Base-by-base conservation (phyloP, 768 basidiomycete species). In the Kwoniella sp. region DNA sequence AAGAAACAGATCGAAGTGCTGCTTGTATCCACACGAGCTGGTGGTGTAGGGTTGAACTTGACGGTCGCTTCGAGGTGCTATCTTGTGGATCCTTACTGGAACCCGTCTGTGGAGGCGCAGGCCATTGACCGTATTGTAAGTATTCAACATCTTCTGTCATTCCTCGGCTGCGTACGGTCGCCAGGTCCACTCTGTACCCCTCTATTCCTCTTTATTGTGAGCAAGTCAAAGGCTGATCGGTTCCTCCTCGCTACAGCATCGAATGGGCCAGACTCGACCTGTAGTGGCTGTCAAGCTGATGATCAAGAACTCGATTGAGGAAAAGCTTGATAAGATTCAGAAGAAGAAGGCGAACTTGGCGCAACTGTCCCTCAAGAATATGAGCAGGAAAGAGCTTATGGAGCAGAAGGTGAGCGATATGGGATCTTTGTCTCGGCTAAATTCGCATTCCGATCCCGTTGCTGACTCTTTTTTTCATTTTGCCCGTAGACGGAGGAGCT, bases 31-130 rank as follows among this genome's bases (percentile, higher is more conserved):
- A 84, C 98, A 71, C 91, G 95, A 75, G 96, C 96, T 7, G 96
- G 96, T 58, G 96, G 96, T 59, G 96, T 99, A 4, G 96, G 95
- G 17, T 83, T 99, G 61, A 99, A 98, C 80, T 85, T 98, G 51
- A 97, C 95, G 0, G 89, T 93, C 20, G 96, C 95, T 12, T 53
- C 91, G 89, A 76, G 90, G 89, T 59, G 93, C 91, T 98, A 96
- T 81, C 83, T 99, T 48, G 93, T 98, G 88, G 93, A 97, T 82
- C 93, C 93, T 47, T 97, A 96, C 80, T 97, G 93, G 93, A 96
- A 96, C 73, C 93, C 93, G 17, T 93, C 93, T 22, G 93, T 94
- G 4, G 93, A 98, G 82, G 93, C 96, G 75, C 95, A 97, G 82
- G 95, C 94, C 22, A 92, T 97, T 29, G 96, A 99, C 82, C 91